Evolutionary conservation across 331 rosid species (phyloP).

Genomic region (Malus hybrid): DNA sequence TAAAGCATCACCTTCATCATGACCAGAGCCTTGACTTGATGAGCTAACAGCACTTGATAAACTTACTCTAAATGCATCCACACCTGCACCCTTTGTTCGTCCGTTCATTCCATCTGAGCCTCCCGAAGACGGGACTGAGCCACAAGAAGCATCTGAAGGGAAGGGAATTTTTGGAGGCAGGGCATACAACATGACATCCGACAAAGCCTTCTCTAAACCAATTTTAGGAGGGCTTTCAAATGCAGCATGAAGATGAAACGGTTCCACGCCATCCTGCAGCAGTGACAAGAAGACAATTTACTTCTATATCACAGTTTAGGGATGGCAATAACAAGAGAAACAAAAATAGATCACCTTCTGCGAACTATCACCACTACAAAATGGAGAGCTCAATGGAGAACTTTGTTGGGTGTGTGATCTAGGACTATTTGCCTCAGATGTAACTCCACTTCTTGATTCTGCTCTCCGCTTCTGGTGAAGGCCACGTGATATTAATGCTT

Average conservation of each 20-base stretch:
- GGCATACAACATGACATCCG: slow-evolving; percentile 22
- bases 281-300: not conserved
- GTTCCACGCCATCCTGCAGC: slow-evolving; percentile 29
- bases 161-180: slow-evolving; percentile 24
- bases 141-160: slow-evolving; percentile 23
- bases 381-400: slow-evolving; percentile 34
- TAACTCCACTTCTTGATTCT: slow-evolving; percentile 26
- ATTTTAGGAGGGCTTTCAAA: slow-evolving; percentile 21
- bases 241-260: slow-evolving; percentile 11
- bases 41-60: slow-evolving; percentile 42
- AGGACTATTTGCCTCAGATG: slow-evolving; percentile 37
- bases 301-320: not conserved
- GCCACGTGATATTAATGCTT: slow-evolving; percentile 27
- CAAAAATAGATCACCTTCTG: slow-evolving; percentile 28
- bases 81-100: slow-evolving; percentile 9
- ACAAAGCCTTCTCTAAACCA: slow-evolving; percentile 30
- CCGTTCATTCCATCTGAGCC: slow-evolving; percentile 23
- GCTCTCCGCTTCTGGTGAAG: slow-evolving; percentile 18
- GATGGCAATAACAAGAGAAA: not conserved
- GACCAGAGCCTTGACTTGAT: slow-evolving; percentile 34
- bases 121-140: slow-evolving; percentile 24
- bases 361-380: slow-evolving; percentile 26
- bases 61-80: slow-evolving; percentile 33
- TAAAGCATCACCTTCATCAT: slow-evolving; percentile 25
- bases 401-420: slow-evolving; percentile 26